Base-by-base conservation (phyloP, 352 stramenopile genomes). In the Pythium rhizo-oryzae region DNA sequence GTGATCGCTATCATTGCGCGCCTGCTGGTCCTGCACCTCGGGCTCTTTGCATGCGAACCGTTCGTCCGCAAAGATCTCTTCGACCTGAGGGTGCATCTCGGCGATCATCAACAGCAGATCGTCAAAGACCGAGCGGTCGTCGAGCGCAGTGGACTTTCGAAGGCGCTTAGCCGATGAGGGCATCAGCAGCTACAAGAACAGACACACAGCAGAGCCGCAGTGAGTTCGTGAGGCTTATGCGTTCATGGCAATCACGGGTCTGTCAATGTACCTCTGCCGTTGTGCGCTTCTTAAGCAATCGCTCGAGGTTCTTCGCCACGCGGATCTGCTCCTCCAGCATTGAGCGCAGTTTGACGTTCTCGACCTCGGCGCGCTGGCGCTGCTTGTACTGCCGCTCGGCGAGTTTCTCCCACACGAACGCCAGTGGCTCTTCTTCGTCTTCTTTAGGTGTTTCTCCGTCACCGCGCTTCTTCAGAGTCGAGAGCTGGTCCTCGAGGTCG, bases 271-370 rank as follows among this genome's bases (percentile, higher is more conserved):
- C 64, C 57, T 71, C 57, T 2, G 43, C 43, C 21, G 50, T 62
- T 3, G 46, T 58, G 18, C 65, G 65, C 33, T 71, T 71, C 16
- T 74, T 59, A 23, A 87, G 52, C 23, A 81, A 58, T 33, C 64
- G 71, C 55, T 85, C 70, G 30, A 89, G 70, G 23, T 67, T 73
- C 50, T 75, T 84, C 33, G 72, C 72, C 21, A 84, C 62, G 54
- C 79, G 77, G 56, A 87, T 76, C 55, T 87, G 81, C 33, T 76
- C 74, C 49, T 77, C 67, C 7, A 89, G 61, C 69, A 84, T 66
- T 4, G 43, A 54, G 7, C 59, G 52, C 24, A 79, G 52, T 23
- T 65, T 67, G 33, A 15, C 52, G 55, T 79, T 79, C 43, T 76
- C 64, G 8, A 37, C 16, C n/a, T 71, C 58, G 7, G 72, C 55